Conservation (phyloP, 2,329 filamentous ascomycete species). For the Fusarium sp. region DNA sequence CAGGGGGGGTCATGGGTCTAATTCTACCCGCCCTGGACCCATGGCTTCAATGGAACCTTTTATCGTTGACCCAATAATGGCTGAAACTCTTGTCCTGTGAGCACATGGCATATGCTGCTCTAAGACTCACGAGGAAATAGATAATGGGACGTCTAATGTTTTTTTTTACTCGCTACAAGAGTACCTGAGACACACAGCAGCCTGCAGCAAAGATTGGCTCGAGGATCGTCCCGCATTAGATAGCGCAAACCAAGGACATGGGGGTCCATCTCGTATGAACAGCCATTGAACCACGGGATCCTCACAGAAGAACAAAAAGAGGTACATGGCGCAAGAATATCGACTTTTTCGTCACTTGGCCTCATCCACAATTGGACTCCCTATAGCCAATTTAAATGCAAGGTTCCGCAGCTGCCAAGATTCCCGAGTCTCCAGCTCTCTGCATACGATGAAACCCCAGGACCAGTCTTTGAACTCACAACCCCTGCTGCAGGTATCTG, state of each 20-base stretch:
- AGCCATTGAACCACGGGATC: neutral
- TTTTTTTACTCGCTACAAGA: conserved; percentile 1
- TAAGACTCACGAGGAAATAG: neutral
- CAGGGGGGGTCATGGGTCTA: neutral
- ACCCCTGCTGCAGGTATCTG: neutral
- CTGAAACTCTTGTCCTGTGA: conserved; percentile 3
- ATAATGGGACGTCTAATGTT: neutral
- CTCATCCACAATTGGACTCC: neutral
- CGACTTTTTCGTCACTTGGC: conserved; percentile 1
- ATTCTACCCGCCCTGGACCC: conserved; percentile 7
- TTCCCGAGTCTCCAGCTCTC: neutral
- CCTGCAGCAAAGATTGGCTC: conserved; percentile 11
- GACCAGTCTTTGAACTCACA: conserved; percentile 8
- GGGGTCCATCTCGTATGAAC: neutral
- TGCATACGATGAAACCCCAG: conserved; percentile 17
- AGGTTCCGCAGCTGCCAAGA: conserved; percentile 4
- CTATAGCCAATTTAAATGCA: neutral
- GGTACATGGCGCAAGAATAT: conserved; percentile 1
- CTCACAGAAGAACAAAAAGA: neutral
- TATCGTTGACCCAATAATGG: neutral
- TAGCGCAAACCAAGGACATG: conserved; percentile 3
- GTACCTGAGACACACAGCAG: conserved; percentile 11
- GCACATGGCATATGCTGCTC: neutral
- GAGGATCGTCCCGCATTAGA: conserved; percentile 11
- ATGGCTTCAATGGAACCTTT: neutral